Evolutionary conservation across 2,329 filamentous ascomycete genomes (phyloP), one percentile per base, ranked within the genome.

Genomic region (Claviceps sorghi): DNA sequence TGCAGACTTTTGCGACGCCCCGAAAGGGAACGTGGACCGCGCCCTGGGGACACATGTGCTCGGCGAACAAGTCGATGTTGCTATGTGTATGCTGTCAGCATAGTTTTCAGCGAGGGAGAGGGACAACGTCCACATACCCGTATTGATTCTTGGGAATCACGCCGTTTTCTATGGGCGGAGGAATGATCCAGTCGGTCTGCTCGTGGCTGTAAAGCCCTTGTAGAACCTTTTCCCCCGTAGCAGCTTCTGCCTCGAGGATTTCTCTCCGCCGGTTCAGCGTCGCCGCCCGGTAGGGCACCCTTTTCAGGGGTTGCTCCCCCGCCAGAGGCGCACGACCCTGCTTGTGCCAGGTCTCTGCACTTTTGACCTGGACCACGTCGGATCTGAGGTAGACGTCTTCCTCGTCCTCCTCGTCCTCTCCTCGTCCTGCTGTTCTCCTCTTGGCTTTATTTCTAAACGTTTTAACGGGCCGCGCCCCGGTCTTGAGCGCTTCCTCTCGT

Each of bases 161-260:
- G 0, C 91, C 91, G 60, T 95, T 78, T 55, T 80, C 67, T 52
- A 96, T 95, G 0, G 90, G 89, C 1, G 84, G 79, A 1, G 91
- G 91, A 52, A 96, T 91, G 64, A 97, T 97, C 82, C 88, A 96
- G 52, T 95, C 87, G 0, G 93, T 98, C 67, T 98, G 93, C 9
- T 86, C 82, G 53, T 77, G 72, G 51, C 86, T 82, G 67, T 88
- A 98, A 0, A 98, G 70, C 0, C 89, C 90, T 64, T 98, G 93
- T 54, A 89, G 76, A 4, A 87, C 82, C 66, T 94, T 95, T 59
- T 85, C 78, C 19, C 91, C 91, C 1, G 81, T 88, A 22, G 83
- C 77, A 2, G 85, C 81, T 64, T 93, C 82, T 3, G 84, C 82
- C 63, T 95, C 89, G 59, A 94, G 85, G 44, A 97, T 85, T 65